phyloP scores from a whole-genome alignment of 257 asterid species.

The Solanum lycopersicoides region DNA sequence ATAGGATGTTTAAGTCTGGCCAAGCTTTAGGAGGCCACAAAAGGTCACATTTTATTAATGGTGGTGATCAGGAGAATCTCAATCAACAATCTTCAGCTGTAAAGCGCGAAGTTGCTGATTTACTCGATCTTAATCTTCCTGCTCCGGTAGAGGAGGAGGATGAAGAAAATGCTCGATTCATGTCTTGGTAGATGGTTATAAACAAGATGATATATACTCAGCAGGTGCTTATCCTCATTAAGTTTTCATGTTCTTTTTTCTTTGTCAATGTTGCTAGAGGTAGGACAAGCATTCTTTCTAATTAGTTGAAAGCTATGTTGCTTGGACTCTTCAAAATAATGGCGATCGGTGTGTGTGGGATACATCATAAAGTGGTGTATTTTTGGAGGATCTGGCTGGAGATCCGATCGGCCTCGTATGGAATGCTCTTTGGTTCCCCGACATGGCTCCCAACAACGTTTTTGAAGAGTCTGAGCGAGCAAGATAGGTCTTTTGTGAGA shows the following conservation, averaged over 20 bases:
- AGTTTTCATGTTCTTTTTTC: background rate
- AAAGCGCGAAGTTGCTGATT: constrained; percentile 36
- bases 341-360: background rate
- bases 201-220: background rate
- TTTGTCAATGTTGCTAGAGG: background rate
- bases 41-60: constrained; percentile 76
- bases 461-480: background rate
- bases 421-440: background rate
- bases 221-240: background rate
- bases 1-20: constrained; percentile 77
- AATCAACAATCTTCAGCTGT: constrained; percentile 18
- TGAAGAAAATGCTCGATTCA: constrained; percentile 23
- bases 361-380: background rate
- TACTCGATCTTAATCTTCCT: constrained; percentile 86
- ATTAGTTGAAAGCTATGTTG: background rate
- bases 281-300: background rate
- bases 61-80: constrained; percentile 23
- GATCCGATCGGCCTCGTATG: background rate
- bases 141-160: constrained; percentile 63
- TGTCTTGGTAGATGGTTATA: constrained; percentile 18
- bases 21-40: constrained; percentile 97
- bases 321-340: background rate
- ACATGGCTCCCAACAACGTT: background rate
- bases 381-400: background rate
- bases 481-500: background rate